Conservation (phyloP, 2,329 filamentous ascomycete genomes). For the Paracamarosporium sp. region DNA sequence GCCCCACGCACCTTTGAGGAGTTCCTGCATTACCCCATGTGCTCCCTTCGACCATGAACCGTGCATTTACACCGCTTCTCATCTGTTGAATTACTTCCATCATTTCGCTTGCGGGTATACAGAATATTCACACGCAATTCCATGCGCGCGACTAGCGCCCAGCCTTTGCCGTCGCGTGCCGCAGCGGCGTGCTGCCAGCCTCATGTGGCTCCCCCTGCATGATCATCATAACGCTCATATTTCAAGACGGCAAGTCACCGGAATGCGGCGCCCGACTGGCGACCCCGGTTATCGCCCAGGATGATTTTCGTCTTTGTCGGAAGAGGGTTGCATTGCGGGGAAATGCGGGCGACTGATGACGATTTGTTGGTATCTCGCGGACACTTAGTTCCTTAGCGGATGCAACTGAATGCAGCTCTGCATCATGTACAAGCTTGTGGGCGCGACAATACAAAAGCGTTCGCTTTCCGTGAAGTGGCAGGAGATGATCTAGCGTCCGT, state of each 20-base stretch:
- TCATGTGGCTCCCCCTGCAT: slow-evolving; percentile 1
- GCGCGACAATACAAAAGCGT: background rate
- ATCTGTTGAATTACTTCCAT: background rate
- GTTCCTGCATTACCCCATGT: background rate
- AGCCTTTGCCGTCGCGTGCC: background rate
- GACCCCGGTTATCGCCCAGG: background rate
- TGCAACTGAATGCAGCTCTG: slow-evolving; percentile 1
- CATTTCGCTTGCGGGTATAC: background rate
- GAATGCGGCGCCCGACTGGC: background rate
- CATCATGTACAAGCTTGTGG: background rate
- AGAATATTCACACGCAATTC: background rate
- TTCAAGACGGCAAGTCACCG: background rate
- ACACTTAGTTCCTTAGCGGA: background rate
- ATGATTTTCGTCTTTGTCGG: background rate
- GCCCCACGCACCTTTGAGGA: background rate
- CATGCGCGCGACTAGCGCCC: background rate
- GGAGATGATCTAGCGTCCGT: background rate
- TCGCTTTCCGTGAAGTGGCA: background rate
- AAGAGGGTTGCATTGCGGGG: slow-evolving; percentile 7
- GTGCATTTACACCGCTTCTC: background rate
- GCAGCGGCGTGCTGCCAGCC: background rate
- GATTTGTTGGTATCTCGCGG: background rate
- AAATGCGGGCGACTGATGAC: background rate
- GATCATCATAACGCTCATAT: background rate
- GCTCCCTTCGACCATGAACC: background rate